Base-by-base conservation (phyloP, 225 moss, liverwort and hornwort species). In the Pseudisothecium myosuroides region DNA sequence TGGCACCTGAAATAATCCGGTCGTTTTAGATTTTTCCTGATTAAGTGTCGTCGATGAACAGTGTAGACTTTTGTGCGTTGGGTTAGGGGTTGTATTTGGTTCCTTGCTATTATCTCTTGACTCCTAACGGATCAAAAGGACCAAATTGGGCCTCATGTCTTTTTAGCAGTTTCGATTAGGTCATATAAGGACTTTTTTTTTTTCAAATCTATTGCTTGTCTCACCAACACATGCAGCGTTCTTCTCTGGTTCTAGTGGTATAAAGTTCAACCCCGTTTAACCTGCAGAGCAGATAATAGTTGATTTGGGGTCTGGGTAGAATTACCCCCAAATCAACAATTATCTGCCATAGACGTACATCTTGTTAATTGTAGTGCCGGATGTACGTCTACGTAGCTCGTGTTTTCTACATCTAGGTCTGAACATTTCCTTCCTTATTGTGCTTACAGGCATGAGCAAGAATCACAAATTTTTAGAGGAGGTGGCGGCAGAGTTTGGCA, bases 391-490 rank as follows among this genome's bases (percentile, higher is more conserved):
- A 32, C 66, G 24, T 55, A 83, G 59, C 41, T 41, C 54, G 4
- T 68, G 62, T 83, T 76, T 41, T 63, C 55, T 77, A 26, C 41
- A 31, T 89, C 3, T 56, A 37, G 45, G 32, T 62, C 63, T 90
- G 72, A 90, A 59, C 75, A 41, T 43, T 45, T 77, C 62, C 45
- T 31, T 68, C 73, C 32, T 78, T 77, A 16, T 87, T 49, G 34
- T 80, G 47, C 20, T 34, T 88, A 84, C 91, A 96, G 98, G 98
- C 81, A 97, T 97, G 97, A 96, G 95, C 64, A 97, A 96, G 87
- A 99, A 99, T 87, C 91, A 94, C 64, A 87, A 78, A 37, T 99
- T 99, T 88, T 86, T 99, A 88, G 94, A 96, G 79, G 91, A 95
- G 32, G 97, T 99, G 56, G n/a, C 88, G 54, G 88, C 87, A 79